Evolutionary conservation across 2,329 filamentous ascomycete species (phyloP).

Genomic region (Pseudohalonectria lignicola): DNA sequence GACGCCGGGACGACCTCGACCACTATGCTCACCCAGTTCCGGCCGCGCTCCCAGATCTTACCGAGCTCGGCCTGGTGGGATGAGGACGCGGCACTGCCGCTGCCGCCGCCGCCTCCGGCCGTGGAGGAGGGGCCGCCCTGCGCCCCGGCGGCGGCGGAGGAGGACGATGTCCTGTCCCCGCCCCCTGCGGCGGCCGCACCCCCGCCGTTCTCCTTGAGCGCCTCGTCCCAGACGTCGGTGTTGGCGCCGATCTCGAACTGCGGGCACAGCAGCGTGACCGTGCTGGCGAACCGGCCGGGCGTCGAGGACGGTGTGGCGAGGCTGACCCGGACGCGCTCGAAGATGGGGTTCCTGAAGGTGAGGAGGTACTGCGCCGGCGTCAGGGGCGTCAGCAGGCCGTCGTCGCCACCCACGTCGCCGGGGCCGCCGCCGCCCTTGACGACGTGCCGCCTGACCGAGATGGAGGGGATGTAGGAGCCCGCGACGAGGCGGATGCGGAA

Average conservation of each 20-base stretch:
- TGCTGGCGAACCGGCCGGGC: constrained; percentile 64
- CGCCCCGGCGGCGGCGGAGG: not conserved
- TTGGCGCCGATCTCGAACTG: constrained; percentile 92
- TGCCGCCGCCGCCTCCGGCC: constrained; percentile 14
- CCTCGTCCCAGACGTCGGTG: constrained; percentile 81
- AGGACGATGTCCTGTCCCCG: not conserved
- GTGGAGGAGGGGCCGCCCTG: not conserved
- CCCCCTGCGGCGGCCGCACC: constrained; percentile 14
- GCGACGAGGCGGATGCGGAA: constrained; percentile 91
- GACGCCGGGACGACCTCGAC: constrained; percentile 72
- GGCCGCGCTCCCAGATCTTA: constrained; percentile 89
- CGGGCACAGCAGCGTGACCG: constrained; percentile 86
- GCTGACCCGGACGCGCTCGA: constrained; percentile 78
- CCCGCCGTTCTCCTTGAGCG: constrained; percentile 46
- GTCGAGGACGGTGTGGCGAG: constrained; percentile 75
- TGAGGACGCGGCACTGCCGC: constrained; percentile 24
- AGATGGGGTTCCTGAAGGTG: constrained; percentile 88
- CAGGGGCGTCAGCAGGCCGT: constrained; percentile 41
- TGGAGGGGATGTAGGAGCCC: constrained; percentile 74
- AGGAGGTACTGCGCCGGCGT: constrained; percentile 69
- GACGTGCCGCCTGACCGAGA: constrained; percentile 47
- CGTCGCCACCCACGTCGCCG: constrained; percentile 2
- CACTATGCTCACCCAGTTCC: constrained; percentile 92
- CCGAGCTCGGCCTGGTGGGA: constrained; percentile 66
- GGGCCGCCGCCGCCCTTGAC: constrained; percentile 8